Conservation (phyloP, 768 basidiomycete species). For the Agaricus blazei region DNA sequence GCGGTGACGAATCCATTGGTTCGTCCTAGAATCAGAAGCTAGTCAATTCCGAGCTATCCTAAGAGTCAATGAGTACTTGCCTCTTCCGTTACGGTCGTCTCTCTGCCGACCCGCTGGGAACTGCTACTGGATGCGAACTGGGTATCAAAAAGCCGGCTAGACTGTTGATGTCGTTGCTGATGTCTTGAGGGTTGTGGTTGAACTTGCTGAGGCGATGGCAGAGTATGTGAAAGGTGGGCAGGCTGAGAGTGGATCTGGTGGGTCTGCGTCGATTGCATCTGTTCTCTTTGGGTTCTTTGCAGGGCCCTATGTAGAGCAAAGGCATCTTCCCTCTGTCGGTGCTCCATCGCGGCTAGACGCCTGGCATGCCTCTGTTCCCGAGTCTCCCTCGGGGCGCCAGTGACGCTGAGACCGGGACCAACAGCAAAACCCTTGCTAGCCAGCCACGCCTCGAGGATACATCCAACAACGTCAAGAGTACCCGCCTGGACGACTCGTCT, state of each 20-base stretch:
- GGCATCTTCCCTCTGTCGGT: constrained; percentile 58
- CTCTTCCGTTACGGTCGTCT: constrained; percentile 1
- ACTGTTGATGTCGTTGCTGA: constrained; percentile 1
- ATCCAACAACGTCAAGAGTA: constrained; percentile 88
- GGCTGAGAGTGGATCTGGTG: not conserved
- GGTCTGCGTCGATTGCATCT: constrained; percentile 17
- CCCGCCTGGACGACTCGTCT: constrained; percentile 93
- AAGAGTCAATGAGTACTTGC: constrained; percentile 4
- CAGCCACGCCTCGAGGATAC: constrained; percentile 91
- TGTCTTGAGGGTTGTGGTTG: constrained; percentile 5
- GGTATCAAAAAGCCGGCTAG: not conserved
- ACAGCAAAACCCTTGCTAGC: constrained; percentile 85
- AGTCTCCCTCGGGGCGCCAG: constrained; percentile 68
- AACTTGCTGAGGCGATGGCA: not conserved
- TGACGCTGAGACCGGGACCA: constrained; percentile 73
- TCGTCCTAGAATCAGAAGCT: constrained; percentile 18
- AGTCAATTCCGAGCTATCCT: constrained; percentile 8
- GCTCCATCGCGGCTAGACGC: constrained; percentile 48
- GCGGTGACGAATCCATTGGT: constrained; percentile 24
- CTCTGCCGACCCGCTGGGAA: not conserved
- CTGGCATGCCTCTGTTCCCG: constrained; percentile 68
- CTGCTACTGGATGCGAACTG: not conserved
- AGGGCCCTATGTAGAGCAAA: constrained; percentile 53
- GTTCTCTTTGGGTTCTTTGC: constrained; percentile 38
- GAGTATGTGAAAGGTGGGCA: not conserved